Conservation (phyloP, 2,329 filamentous ascomycete species). For the Chrysoporthe austroafricana region DNA sequence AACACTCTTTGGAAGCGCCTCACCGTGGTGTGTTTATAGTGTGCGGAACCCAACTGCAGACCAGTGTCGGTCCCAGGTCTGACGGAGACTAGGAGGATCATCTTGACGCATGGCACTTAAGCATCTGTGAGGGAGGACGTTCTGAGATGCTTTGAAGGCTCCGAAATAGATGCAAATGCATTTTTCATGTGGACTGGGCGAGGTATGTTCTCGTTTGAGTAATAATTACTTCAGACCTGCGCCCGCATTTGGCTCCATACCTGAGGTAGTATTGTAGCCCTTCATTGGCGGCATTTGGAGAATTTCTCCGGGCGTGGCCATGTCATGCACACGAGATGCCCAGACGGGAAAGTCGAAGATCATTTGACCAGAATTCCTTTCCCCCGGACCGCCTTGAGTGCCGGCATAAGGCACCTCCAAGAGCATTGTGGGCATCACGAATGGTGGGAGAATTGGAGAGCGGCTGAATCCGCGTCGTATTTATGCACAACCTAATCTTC, state of each 20-base stretch:
- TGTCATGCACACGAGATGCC: not conserved
- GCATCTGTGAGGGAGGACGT: not conserved
- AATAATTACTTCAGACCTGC: not conserved
- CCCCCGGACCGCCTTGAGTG: not conserved
- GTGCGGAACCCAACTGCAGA: too few species aligned
- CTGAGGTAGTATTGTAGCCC: not conserved
- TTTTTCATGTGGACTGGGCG: not conserved
- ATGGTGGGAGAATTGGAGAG: slow-evolving; percentile 8
- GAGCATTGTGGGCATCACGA: not conserved
- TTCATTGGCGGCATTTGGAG: slow-evolving; percentile 5
- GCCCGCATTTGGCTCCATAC: not conserved
- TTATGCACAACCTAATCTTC: not conserved
- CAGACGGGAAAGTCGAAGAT: not conserved
- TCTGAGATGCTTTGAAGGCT: not conserved
- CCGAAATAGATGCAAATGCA: not conserved
- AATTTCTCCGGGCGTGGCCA: not conserved
- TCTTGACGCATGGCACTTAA: not conserved
- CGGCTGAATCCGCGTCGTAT: not conserved
- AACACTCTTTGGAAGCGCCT: not conserved
- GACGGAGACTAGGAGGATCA: not conserved
- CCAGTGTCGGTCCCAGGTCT: too few species aligned
- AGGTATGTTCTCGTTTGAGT: not conserved
- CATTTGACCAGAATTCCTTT: not conserved
- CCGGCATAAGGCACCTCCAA: not conserved
- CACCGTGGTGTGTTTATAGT: not conserved